Conservation (phyloP, 345 rosid genomes). For the Xanthoceras sorbifolium region DNA sequence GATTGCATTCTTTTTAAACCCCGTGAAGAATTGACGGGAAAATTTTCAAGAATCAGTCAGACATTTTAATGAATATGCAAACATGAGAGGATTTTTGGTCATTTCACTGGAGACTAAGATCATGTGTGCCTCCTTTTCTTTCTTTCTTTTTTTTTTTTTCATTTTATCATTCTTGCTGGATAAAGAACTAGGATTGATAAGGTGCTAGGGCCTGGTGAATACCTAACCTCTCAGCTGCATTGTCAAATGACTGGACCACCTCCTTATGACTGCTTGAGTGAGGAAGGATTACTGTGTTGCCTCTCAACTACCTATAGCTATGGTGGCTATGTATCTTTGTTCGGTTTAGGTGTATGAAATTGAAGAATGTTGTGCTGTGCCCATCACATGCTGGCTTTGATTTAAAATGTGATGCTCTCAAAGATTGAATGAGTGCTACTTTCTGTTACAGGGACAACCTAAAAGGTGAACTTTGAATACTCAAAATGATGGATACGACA, state of each 20-base stretch:
- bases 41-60: neutral
- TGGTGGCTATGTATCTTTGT: neutral
- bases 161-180: neutral
- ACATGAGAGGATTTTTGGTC: neutral
- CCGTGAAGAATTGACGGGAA: neutral
- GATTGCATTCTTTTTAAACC: neutral
- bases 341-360: neutral
- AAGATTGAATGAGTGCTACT: neutral
- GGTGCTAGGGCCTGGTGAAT: neutral
- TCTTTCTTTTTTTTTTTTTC: neutral
- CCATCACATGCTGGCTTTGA: neutral
- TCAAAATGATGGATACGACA: neutral
- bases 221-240: conserved; percentile 1
- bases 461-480: neutral
- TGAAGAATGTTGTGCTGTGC: neutral
- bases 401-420: neutral
- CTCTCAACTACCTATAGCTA: neutral
- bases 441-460: neutral
- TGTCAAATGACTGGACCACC: neutral
- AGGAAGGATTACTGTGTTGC: neutral
- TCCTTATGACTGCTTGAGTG: neutral
- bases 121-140: neutral
- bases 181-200: neutral
- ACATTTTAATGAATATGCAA: neutral
- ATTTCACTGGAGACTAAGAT: neutral